Conservation (phyloP, 2,329 filamentous ascomycete species). For the Pyricularia grisea region DNA sequence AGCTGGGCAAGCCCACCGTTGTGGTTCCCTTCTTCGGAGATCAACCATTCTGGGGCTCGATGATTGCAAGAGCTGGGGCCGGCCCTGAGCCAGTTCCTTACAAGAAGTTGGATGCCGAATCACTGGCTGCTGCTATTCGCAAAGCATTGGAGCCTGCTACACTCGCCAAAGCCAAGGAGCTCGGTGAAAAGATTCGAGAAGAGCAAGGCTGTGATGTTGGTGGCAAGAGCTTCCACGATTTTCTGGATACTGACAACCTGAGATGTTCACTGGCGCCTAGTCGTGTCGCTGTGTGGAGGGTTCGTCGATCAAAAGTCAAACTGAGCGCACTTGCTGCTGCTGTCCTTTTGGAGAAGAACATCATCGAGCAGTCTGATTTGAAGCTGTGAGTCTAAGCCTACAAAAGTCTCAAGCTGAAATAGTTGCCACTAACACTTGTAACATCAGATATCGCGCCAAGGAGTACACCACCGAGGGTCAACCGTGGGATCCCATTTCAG, state of each 20-base stretch:
- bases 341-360: slow-evolving; percentile 53
- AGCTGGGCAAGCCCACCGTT: slow-evolving; percentile 63
- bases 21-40: slow-evolving; percentile 75
- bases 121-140: slow-evolving; percentile 55
- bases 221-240: slow-evolving; percentile 60
- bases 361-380: slow-evolving; percentile 59
- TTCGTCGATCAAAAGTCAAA: slow-evolving; percentile 56
- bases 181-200: slow-evolving; percentile 56
- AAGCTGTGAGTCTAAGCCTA: slow-evolving; percentile 50
- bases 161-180: slow-evolving; percentile 39
- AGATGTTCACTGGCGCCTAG: slow-evolving; percentile 61
- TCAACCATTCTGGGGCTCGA: slow-evolving; percentile 68
- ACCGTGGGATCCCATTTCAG: slow-evolving; percentile 70
- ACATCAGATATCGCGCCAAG: slow-evolving; percentile 32
- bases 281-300: slow-evolving; percentile 64
- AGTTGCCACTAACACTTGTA: slow-evolving; percentile 8
- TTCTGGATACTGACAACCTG: slow-evolving; percentile 56
- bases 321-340: slow-evolving; percentile 67
- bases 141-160: slow-evolving; percentile 43
- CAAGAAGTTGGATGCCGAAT: slow-evolving; percentile 54
- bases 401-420: background rate
- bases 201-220: slow-evolving; percentile 51
- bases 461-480: slow-evolving; percentile 75
- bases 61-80: slow-evolving; percentile 54
- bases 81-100: slow-evolving; percentile 61